Evolutionary conservation across 768 basidiomycete genomes (phyloP), one percentile per base, ranked within the genome.

Genomic region (Favolaschia claudopus): DNA sequence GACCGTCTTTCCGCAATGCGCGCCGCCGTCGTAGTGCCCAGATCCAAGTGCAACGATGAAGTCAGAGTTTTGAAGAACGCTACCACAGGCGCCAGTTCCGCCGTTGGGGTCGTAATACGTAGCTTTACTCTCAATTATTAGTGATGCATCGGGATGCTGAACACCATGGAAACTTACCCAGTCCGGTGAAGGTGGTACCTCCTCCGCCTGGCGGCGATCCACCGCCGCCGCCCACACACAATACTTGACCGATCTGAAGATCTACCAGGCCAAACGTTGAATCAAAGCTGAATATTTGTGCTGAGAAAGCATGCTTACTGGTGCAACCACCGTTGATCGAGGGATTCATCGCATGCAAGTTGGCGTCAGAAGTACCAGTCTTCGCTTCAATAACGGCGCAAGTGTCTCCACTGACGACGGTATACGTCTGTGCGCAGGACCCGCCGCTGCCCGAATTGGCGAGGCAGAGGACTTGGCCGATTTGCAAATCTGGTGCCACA

Each of bases 41-140:
- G 27, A 8, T 45, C 58, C 58, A 17, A 60, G 50, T 19, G 58
- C 58, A 20, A 54, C 51, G 27, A 54, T 36, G 31, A 40, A 32
- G 37, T 60, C 58, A n/a, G 15, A 17, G 32, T 60, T 60, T 29
- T 53, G 37, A 20, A 54, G 45, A 25, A 32, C 4, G 29, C 7
- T 48, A 19, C 57, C 57, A 29, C 58, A 60, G 1, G 58, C 50
- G 44, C 58, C 51, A 2, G 27, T 25, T 25, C 56, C 48, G 19
- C 56, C 56, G 37, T 42, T 29, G 24, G 56, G 56, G 47, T 58
- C 56, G 33, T 60, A 60, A 45, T 47, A 60, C 13, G 58, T 54
- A 9, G 51, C 51, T 48, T 27, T 27, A 38, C 39, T 33, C 25
- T 17, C 8, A 48, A 29, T 22, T 27, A 45, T 45, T 4, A 45